Base-by-base conservation (phyloP, 345 rosid species). In the Litchi chinensis region DNA sequence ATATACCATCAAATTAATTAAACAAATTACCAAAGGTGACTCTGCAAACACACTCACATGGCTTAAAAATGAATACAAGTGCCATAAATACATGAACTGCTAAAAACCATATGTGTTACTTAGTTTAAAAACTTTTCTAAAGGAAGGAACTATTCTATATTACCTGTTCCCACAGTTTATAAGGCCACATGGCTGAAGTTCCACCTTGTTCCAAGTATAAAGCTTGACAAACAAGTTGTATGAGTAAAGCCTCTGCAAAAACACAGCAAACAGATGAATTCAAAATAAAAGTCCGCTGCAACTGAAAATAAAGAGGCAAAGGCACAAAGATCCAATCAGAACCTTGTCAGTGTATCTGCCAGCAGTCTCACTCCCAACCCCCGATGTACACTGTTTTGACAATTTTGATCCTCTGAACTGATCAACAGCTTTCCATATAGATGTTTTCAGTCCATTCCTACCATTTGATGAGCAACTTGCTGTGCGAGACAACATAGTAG, bases 161-260 rank as follows among this genome's bases (percentile, higher is more conserved):
- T 79, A 97, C 99, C 97, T 97, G 87, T 97, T 97, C 41, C 98
- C 98, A 77, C 96, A 89, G 77, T 97, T 97, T 77, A 85, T 86
- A 71, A 97, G 92, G 52, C 99, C 99, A 80, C 90, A 90, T 37
- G 99, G 99, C 81, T 80, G 88, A 77, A 94, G 83, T 77, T 92
- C 93, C 73, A 78, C 87, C 82, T 91, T 91, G 82, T 86, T 91
- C 81, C 85, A 87, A 65, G 80, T 82, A 84, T 94, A 94, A 70
- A 97, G 86, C 86, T 91, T 92, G 62, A 90, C 89, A 87, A 97
- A 97, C 24, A 81, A 81, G 71, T 94, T 95, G 67, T 97, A 97
- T 72, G 94, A 76, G 85, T 94, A 94, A 78, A 92, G 86, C 21
- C 87, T 93, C 99, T 97, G 91, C 67, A 85, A 82, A 74, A 68